Evolutionary conservation across 768 basidiomycete genomes (phyloP), one percentile per base, ranked within the genome.

Genomic region (Amanita inopinata): DNA sequence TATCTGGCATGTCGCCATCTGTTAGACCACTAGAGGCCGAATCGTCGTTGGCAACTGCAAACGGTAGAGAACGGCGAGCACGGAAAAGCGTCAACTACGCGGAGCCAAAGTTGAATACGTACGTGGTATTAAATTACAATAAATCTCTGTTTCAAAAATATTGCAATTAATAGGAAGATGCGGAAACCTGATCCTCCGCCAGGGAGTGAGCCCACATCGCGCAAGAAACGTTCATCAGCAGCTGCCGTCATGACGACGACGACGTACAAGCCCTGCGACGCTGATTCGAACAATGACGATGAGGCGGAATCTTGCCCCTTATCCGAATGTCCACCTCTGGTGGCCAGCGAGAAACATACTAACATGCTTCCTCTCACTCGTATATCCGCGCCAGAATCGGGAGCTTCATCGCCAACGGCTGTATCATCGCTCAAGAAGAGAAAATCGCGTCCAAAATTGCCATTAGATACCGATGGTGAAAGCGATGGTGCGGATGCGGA

Each of bases 71-170:
- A 64, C 73, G 63, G 54, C 62, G 81, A 38, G 57, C 69, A 14
- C 70, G 88, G 35, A 90, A 82, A 63, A 88, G 87, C 51, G 66
- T 91, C 35, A 90, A 90, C 57, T 90, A 91, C 50, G 67, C 87
- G 0, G 88, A 91, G 55, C 88, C 88, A 8, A 91, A 89, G 56
- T 70, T 91, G 17, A 89, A 90, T 58, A 90, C 85, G 85, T 86
- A 56, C 11, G 43, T 36, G 39, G 79, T 76, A 20, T 25, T 30
- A n/a, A 30, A 22, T 33, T 28, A 8, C 31, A 41, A 33, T 24
- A 45, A 37, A 33, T 38, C 18, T 31, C 32, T 34, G 38, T 31
- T 39, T 46, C 37, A 50, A 46, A 52, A 5, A 23, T n/a, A 12
- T 24, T 25, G 14, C 23, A 17, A 11, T 17, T 27, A 17, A 33